Evolutionary conservation across 208 protist species (phyloP).

Genomic region (Vickermania spadyakhi): DNA sequence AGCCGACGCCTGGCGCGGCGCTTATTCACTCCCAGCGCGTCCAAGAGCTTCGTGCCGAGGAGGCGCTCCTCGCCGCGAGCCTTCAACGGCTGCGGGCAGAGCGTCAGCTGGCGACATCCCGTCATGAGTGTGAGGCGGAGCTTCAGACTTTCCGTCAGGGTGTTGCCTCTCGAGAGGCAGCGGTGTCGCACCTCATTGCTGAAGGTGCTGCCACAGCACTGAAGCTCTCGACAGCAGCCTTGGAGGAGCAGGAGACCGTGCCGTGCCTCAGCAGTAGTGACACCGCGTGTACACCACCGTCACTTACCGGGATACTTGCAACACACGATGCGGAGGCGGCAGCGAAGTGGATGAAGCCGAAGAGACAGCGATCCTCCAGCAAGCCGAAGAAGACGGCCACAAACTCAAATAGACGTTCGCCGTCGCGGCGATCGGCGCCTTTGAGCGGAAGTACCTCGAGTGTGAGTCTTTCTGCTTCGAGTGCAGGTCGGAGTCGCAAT

Average conservation of each 20-base stretch:
- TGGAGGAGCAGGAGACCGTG: conserved; percentile 10
- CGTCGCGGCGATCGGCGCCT: no score
- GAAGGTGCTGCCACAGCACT: background rate
- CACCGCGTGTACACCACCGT: conserved; percentile 2
- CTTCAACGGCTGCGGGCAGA: conserved; percentile 45
- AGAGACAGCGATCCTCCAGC: no score
- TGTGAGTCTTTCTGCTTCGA: no score
- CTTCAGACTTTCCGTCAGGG: conserved; percentile 24
- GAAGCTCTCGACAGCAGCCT: no score
- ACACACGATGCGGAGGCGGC: background rate
- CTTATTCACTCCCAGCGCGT: conserved; percentile 36
- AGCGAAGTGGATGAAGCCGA: no score
- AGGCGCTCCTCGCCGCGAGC: conserved; percentile 40
- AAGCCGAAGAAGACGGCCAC: no score
- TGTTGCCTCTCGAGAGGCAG: background rate
- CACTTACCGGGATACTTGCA: no score
- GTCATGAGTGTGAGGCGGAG: conserved; percentile 31
- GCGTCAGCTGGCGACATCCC: conserved; percentile 35
- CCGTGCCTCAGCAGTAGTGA: no score
- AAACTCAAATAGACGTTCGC: no score
- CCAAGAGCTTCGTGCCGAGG: conserved; percentile 37
- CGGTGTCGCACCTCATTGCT: background rate
- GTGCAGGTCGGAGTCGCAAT: no score
- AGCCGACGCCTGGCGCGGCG: conserved; percentile 17
- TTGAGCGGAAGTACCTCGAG: no score